Evolutionary conservation across 352 stramenopile genomes (phyloP).

Genomic region (Pythium scleroteichum): DNA sequence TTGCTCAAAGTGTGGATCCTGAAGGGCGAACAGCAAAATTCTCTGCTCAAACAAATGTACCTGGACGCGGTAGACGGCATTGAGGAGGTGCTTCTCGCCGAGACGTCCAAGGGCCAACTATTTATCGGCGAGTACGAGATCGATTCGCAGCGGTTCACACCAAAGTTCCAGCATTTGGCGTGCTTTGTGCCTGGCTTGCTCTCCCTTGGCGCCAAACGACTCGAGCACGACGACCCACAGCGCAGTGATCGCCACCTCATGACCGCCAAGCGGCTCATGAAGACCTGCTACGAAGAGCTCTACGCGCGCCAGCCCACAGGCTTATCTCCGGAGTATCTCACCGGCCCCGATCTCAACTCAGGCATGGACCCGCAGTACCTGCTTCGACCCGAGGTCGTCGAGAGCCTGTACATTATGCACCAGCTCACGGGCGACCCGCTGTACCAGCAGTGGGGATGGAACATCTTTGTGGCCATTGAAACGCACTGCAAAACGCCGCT

Average conservation of each 20-base stretch:
- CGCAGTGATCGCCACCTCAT: conserved; percentile 79
- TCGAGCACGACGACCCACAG: conserved; percentile 34
- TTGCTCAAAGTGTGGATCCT: conserved; percentile 97
- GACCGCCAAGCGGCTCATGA: conserved; percentile 85
- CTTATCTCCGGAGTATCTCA: conserved; percentile 91
- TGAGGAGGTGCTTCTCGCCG: conserved; percentile 85
- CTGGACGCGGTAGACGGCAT: conserved; percentile 93
- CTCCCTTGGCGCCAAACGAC: conserved; percentile 67
- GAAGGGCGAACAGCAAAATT: conserved; percentile 68
- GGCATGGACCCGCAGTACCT: conserved; percentile 79
- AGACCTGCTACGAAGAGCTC: conserved; percentile 92
- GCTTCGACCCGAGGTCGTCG: conserved; percentile 93
- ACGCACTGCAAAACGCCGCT: conserved; percentile 83
- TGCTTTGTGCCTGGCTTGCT: conserved; percentile 95
- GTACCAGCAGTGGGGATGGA: conserved; percentile 95
- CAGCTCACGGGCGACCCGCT: conserved; percentile 91
- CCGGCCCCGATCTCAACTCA: background rate
- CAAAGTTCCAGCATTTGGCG: conserved; percentile 95
- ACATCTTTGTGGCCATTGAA: conserved; percentile 94
- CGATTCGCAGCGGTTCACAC: conserved; percentile 33
- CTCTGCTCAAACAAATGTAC: conserved; percentile 85
- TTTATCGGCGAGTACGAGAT: conserved; percentile 55
- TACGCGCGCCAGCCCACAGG: conserved; percentile 91
- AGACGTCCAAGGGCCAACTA: conserved; percentile 49
- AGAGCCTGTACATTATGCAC: conserved; percentile 96